A percentile compares a stretch with the other conserved stretches of the same genome.
Evolutionary conservation across 495 filamentous ascomycete species (phyloP).

Genomic region (Trichoderma virens): DNA sequence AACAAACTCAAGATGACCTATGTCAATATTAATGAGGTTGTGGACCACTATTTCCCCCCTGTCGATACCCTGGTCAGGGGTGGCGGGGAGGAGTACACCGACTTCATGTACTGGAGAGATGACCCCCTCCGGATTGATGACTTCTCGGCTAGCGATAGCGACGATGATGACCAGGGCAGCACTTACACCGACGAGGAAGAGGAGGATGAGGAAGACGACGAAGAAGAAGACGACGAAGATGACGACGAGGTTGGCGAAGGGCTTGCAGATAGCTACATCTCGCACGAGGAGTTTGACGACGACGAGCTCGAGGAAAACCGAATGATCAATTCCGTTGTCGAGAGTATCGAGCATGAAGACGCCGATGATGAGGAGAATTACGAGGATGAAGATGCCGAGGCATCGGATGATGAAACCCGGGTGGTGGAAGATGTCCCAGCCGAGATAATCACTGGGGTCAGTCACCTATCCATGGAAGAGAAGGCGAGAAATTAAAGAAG

Average conservation of each 20-base stretch:
- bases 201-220: constrained; percentile 47
- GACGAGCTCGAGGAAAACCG: constrained; percentile 31
- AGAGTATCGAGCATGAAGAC: constrained; percentile 25
- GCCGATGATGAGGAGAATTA: constrained; percentile 22
- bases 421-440: constrained; percentile 32
- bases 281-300: constrained; percentile 44
- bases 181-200: constrained; percentile 33
- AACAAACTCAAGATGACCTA: constrained; percentile 97
- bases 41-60: constrained; percentile 95
- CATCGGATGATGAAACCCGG: constrained; percentile 15
- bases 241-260: constrained; percentile 36
- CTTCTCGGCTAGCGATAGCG: constrained; percentile 69
- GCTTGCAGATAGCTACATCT: constrained; percentile 54
- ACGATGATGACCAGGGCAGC: constrained; percentile 36
- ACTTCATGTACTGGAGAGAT: constrained; percentile 85
- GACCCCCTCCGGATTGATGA: constrained; percentile 65
- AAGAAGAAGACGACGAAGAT: constrained; percentile 42
- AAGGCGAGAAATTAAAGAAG: not conserved
- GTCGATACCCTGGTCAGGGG: constrained; percentile 65
- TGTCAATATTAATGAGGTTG: constrained; percentile 88
- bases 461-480: constrained; percentile 31
- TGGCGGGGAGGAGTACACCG: constrained; percentile 78
- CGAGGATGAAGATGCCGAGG: constrained; percentile 19
- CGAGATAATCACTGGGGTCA: constrained; percentile 44
- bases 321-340: constrained; percentile 27